Evolutionary conservation across 148 eudicot genomes (phyloP).

Genomic region (Rhododendron simsii): DNA sequence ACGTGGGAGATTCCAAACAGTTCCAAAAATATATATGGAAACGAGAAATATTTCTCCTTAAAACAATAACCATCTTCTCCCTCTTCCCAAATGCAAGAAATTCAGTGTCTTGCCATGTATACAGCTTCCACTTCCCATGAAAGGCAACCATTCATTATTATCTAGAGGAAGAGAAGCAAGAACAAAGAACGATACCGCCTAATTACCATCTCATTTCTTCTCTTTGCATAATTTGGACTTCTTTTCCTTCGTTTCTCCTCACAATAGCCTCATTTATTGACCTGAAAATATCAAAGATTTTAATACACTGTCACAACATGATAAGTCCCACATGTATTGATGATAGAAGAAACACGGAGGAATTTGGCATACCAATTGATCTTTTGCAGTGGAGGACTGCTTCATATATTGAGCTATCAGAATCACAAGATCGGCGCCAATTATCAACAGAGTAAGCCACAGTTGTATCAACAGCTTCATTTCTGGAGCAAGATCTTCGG

Average conservation of each 20-base stretch:
- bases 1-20: not conserved
- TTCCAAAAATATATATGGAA: not conserved
- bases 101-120: not conserved
- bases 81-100: conserved; percentile 9
- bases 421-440: conserved; percentile 74
- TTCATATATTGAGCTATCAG: conserved; percentile 81
- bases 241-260: not conserved
- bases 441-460: conserved; percentile 49
- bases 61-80: not conserved
- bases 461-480: conserved; percentile 25
- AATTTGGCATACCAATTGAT: conserved; percentile 45
- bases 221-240: not conserved
- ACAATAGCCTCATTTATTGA: conserved; percentile 2
- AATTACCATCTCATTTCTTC: conserved; percentile 15
- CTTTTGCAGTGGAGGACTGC: conserved; percentile 95
- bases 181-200: not conserved
- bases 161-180: conserved; percentile 5
- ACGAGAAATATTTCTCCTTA: not conserved
- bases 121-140: conserved; percentile 1
- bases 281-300: conserved; percentile 12
- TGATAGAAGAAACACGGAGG: not conserved
- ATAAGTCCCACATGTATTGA: not conserved
- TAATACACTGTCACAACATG: not conserved
- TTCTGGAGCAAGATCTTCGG: conserved; percentile 25
- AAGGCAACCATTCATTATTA: not conserved